These are phyloP conservation scores for Pseudotsuga menziesii DNA, from an alignment of 75 land plant genomes.

Conservation along the genomic window DNA sequence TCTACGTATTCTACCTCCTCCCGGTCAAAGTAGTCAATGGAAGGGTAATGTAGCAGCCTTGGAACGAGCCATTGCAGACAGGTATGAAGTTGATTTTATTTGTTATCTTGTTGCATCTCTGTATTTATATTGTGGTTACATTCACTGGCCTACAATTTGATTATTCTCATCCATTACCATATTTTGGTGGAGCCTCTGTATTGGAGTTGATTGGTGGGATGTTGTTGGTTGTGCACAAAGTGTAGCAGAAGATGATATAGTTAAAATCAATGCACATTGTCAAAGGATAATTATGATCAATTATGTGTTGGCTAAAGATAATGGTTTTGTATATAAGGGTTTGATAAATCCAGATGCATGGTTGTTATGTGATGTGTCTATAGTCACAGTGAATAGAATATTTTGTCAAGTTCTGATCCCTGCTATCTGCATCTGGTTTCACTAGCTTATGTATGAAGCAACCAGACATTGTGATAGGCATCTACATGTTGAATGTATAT, in stretches of 20 bases:
- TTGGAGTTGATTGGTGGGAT: slow-evolving; percentile 99
- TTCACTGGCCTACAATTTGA: not conserved
- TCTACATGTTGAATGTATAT: too few species aligned
- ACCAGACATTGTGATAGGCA: too few species aligned
- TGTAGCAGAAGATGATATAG: slow-evolving; percentile 92
- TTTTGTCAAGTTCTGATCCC: not conserved
- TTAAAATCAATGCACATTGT: slow-evolving; percentile 26
- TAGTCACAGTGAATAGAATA: not conserved
- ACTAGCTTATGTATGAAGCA: too few species aligned
- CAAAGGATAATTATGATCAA: not conserved
- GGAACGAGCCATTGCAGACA: slow-evolving; percentile 96
- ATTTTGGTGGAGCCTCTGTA: slow-evolving; percentile 98
- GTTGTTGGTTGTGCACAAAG: slow-evolving; percentile 95
- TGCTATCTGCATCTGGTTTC: not conserved
- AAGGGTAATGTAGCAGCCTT: slow-evolving; percentile 53
- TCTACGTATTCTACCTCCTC: slow-evolving; percentile 74
- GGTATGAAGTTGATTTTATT: slow-evolving; percentile 32
- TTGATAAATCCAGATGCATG: not conserved
- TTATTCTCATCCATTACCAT: slow-evolving; percentile 23
- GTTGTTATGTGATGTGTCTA: not conserved
- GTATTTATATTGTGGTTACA: not conserved
- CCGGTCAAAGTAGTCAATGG: slow-evolving; percentile 39
- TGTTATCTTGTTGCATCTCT: not conserved
- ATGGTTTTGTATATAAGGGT: too few species aligned
- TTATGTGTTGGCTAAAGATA: too few species aligned